Conservation (phyloP, 2,329 filamentous ascomycete genomes). For the Ramularia collo-cygni region DNA sequence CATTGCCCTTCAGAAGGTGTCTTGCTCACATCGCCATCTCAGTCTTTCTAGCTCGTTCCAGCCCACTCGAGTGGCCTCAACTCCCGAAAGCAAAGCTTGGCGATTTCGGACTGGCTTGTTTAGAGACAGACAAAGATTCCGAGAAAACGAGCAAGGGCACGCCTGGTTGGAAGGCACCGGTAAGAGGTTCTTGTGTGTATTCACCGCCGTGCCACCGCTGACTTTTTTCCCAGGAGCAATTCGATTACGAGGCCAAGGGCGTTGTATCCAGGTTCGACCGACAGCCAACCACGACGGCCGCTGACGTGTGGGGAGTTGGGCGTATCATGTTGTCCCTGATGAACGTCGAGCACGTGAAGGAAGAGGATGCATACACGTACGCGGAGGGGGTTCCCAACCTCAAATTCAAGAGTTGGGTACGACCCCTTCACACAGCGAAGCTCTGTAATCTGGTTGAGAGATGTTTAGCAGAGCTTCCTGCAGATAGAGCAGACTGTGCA, state of each 20-base stretch:
- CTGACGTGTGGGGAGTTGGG: conserved; percentile 4
- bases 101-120: conserved; percentile 6
- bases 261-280: no score
- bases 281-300: background rate
- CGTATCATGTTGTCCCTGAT: conserved; percentile 6
- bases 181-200: background rate
- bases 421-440: no score
- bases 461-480: no score
- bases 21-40: no score
- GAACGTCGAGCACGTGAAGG: no score
- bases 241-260: background rate
- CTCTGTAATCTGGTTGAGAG: no score
- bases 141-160: background rate
- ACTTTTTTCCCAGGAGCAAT: conserved; percentile 6
- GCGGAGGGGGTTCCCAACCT: no score
- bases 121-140: background rate
- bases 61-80: conserved; percentile 1
- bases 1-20: no score
- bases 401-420: no score
- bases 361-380: no score
- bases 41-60: conserved; percentile 1
- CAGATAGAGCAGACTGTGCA: no score
- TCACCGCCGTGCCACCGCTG: no score
- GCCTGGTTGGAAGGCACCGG: conserved; percentile 5
- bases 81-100: conserved; percentile 6